Evolutionary conservation across 495 filamentous ascomycete species (phyloP).

Genomic region (Aspergillus heteromorphus): DNA sequence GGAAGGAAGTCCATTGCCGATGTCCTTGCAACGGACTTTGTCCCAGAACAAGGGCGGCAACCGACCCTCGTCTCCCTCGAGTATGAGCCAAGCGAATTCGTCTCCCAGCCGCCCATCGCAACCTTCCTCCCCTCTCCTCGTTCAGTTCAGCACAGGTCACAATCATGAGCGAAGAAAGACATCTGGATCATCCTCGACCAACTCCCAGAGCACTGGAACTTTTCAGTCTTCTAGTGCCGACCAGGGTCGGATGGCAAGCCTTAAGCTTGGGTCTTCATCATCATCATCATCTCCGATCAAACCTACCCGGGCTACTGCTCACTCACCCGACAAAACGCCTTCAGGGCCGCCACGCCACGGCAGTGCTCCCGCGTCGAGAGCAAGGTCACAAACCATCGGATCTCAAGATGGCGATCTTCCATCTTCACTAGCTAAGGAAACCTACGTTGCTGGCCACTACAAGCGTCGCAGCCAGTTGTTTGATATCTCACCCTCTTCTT

Average conservation of each 20-base stretch:
- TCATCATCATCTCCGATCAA: slow-evolving; percentile 76
- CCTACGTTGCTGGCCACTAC: slow-evolving; percentile 66
- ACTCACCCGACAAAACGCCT: slow-evolving; percentile 48
- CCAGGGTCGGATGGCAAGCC: slow-evolving; percentile 31
- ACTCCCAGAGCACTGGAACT: slow-evolving; percentile 68
- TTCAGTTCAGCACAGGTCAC: slow-evolving; percentile 84
- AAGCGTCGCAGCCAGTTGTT: slow-evolving; percentile 92
- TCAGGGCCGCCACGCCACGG: slow-evolving; percentile 38
- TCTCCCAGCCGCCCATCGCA: slow-evolving; percentile 86
- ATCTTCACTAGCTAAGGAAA: slow-evolving; percentile 48
- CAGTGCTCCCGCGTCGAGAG: slow-evolving; percentile 46
- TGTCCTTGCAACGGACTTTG: slow-evolving; percentile 75
- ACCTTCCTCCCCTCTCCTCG: slow-evolving; percentile 87
- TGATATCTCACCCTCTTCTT: slow-evolving; percentile 95
- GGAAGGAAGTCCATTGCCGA: slow-evolving; percentile 80
- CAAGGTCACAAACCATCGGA: slow-evolving; percentile 87
- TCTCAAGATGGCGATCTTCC: slow-evolving; percentile 78
- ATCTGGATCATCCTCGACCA: slow-evolving; percentile 78
- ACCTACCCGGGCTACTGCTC: slow-evolving; percentile 50
- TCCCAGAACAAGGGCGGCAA: slow-evolving; percentile 71
- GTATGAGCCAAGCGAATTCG: slow-evolving; percentile 68
- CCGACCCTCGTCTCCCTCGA: slow-evolving; percentile 80
- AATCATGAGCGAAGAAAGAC: slow-evolving; percentile 68
- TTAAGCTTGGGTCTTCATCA: slow-evolving; percentile 60
- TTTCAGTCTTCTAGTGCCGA: slow-evolving; percentile 73